These are phyloP conservation scores for Passalora sequoiae DNA, from an alignment of 2,329 filamentous ascomycete species.

Conservation along the genomic window DNA sequence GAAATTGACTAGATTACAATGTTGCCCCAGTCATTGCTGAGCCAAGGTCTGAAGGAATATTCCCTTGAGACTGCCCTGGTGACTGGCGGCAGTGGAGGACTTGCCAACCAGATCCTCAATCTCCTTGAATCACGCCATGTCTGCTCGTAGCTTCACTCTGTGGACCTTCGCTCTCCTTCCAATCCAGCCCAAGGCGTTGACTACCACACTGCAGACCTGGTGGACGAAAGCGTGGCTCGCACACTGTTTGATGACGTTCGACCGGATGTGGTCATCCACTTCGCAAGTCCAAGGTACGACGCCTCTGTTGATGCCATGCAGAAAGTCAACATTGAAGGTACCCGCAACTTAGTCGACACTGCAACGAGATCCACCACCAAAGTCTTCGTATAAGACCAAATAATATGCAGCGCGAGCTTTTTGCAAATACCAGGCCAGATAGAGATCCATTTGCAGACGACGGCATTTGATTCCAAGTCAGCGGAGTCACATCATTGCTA, in stretches of 20 bases:
- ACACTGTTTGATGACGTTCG: constrained; percentile 38
- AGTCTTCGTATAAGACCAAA: constrained; percentile 48
- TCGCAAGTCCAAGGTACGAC: constrained; percentile 40
- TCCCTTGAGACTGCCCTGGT: constrained; percentile 41
- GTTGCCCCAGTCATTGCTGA: too few relatives aligned
- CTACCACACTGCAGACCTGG: constrained; percentile 47
- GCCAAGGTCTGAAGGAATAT: too few relatives aligned
- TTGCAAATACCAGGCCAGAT: too few relatives aligned
- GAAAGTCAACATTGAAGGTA: constrained; percentile 47
- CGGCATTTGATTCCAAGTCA: too few relatives aligned
- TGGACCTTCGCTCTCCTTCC: constrained; percentile 39
- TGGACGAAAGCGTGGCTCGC: constrained; percentile 36
- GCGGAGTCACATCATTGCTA: too few relatives aligned
- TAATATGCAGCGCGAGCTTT: too few relatives aligned
- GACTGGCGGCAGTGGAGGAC: constrained; percentile 46
- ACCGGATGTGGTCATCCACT: constrained; percentile 44
- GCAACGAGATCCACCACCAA: constrained; percentile 43
- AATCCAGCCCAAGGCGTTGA: constrained; percentile 38
- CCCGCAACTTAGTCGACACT: constrained; percentile 41
- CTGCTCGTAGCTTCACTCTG: constrained; percentile 39
- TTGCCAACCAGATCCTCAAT: constrained; percentile 45
- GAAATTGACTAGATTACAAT: too few relatives aligned
- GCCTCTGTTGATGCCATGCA: constrained; percentile 36
- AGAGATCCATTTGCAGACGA: too few relatives aligned
- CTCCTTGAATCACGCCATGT: constrained; percentile 37